Base-by-base conservation (phyloP, 1,284 basidiomycete genomes). In the Tylopilus sp. region DNA sequence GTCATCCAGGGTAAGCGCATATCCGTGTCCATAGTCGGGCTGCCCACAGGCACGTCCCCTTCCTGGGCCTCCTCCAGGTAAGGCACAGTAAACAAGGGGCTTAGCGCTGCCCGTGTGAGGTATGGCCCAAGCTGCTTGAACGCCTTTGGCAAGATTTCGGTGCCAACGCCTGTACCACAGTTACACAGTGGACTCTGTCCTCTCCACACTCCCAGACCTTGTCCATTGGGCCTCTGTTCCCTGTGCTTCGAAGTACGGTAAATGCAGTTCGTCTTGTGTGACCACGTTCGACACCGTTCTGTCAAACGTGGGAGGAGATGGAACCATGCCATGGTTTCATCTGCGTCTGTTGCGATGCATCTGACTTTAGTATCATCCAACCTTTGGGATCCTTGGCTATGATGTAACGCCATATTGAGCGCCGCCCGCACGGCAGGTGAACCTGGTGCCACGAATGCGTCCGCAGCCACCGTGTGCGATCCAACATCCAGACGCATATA, bases 221-320 rank as follows among this genome's bases (percentile, higher is more conserved):
- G 19, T 22, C 47, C 43, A 0, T 8, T 10, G 0, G 20, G 7
- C 29, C 7, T 43, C 19, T 33, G 28, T 11, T 20, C 40, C 26
- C 31, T 17, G 13, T 28, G 29, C 17, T 44, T 50, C 7, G 35
- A 22, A 3, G 46, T 26, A 3, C 56, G 46, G 57, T 81, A 81
- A 51, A 72, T 67, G 65, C 82, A 84, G 20, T 64, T 67, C 10
- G 57, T 9, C 8, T 59, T 66, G 62, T 84, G 82, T 2, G 62
- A 56, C 81, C 81, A 83, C 3, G 68, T 71, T 19, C 83, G 74
- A 57, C 79, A 82, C 4, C 81, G 75, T 57, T 84, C 82, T 1
- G 69, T 74, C 40, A 80, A 57, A 6, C 69, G 71, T 7, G 79
- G 79, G 0, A 84, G 62, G 11, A 82, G 64, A 43, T 74, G 67